Evolutionary conservation across 805 yeast species (phyloP), one percentile per base, ranked within the genome.

Genomic region (Nakazawaea populi): DNA sequence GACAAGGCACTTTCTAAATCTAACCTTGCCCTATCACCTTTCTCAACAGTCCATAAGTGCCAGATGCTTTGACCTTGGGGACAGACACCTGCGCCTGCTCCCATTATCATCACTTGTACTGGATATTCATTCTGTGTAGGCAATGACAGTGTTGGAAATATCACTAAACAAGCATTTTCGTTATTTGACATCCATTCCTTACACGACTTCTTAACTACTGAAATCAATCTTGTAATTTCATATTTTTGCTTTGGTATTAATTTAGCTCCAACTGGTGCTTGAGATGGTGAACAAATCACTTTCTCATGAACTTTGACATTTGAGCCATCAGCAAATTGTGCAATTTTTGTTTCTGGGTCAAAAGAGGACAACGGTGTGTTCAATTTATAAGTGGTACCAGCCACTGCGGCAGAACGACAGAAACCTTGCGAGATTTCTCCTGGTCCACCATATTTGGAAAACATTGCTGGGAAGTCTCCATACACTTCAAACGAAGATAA

Each of bases 371-470:
- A 67, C 39, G 75, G 70, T 12, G 94, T 85, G 62, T 85, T 82
- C 51, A 92, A 74, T 66, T 90, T 89, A 70, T 94, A 92, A 35
- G 95, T 89, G 49, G 97, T 86, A 49, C 98, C 98, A 18, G 94
- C 98, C 55, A 92, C 98, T 11, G 99, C 99, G 4, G 98, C 98
- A 52, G 96, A 87, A 59, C 99, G 78, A 70, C 97, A 92, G 67
- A 94, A 92, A 1, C 97, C 99, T 70, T 92, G 99, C 12, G 96
- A 84, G 30, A 92, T 73, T 68, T 92, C 99, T 48, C 98, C 97
- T 0, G 96, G 91, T 2, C 96, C 95, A 52, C 98, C 99, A 69
- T 84, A 92, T 72, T 89, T 92, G 47, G 96, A 87, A 59, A 85
- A 85, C 72, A 92, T 75, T 10, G 88, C 95, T 2, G 99, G 97